Conservation (phyloP, 2,329 filamentous ascomycete species). For the Ophiostoma tasmaniense region DNA sequence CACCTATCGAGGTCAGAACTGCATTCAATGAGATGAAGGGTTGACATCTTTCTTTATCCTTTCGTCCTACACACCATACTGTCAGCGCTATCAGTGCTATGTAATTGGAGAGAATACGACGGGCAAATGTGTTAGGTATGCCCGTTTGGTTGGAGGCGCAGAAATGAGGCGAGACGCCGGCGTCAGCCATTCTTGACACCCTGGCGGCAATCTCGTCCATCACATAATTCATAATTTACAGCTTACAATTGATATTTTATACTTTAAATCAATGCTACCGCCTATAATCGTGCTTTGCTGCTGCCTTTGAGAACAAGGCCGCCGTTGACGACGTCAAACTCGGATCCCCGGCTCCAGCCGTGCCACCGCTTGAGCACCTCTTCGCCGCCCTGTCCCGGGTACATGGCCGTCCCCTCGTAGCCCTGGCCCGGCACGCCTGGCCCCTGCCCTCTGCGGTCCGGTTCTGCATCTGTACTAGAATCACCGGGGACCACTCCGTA, state of each 20-base stretch:
- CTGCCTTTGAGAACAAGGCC: constrained; percentile 45
- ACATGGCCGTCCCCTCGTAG: constrained; percentile 53
- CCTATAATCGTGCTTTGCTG: constrained; percentile 29
- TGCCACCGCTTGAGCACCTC: constrained; percentile 62
- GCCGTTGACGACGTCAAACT: constrained; percentile 60
- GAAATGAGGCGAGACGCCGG: too few relatives aligned
- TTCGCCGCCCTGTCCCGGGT: constrained; percentile 64
- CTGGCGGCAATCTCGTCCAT: too few relatives aligned
- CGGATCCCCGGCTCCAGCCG: constrained; percentile 63
- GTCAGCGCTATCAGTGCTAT: too few relatives aligned
- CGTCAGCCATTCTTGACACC: too few relatives aligned
- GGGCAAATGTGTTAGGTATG: too few relatives aligned
- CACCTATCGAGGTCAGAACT: too few relatives aligned
- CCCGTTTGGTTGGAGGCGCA: neutral
- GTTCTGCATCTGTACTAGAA: constrained; percentile 47
- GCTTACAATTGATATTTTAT: too few relatives aligned
- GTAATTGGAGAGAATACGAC: too few relatives aligned
- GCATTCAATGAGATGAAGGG: too few relatives aligned
- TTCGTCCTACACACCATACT: too few relatives aligned
- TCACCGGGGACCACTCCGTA: constrained; percentile 41
- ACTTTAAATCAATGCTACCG: neutral
- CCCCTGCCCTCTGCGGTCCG: constrained; percentile 48
- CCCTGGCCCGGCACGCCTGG: constrained; percentile 56
- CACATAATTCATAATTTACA: too few relatives aligned
- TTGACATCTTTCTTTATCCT: too few relatives aligned